Evolutionary conservation across 2,329 filamentous ascomycete species (phyloP).

Genomic region (Fusarium equiseti): DNA sequence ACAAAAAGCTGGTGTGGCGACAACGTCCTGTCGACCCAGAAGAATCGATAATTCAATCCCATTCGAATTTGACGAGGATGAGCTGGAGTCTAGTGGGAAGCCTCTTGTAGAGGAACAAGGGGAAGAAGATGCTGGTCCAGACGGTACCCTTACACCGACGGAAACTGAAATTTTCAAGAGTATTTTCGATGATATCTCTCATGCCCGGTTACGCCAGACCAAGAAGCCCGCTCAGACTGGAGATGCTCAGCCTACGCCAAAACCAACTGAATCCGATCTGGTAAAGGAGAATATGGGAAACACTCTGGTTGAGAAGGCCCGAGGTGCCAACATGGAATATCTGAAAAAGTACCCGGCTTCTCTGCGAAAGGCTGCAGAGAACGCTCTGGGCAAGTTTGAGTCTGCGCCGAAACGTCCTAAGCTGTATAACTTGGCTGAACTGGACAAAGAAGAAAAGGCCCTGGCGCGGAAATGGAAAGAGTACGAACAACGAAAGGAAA

Average conservation of each 20-base stretch:
- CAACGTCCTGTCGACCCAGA: conserved; percentile 17
- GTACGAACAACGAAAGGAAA: conserved; percentile 55
- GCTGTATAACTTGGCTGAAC: conserved; percentile 45
- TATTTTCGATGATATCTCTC: conserved; percentile 62
- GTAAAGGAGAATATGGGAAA: conserved; percentile 32
- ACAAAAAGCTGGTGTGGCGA: conserved; percentile 41
- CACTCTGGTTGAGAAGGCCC: conserved; percentile 52
- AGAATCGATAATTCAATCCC: conserved; percentile 59
- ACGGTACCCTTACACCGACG: conserved; percentile 67
- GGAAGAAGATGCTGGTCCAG: conserved; percentile 3
- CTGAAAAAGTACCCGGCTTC: conserved; percentile 55
- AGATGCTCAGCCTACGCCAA: conserved; percentile 1
- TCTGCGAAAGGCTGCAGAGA: conserved; percentile 56
- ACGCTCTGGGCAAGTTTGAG: conserved; percentile 56
- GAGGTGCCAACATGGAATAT: conserved; percentile 51
- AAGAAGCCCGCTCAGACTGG: conserved; percentile 35
- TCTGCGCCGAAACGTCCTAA: conserved; percentile 46
- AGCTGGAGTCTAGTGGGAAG: conserved; percentile 43
- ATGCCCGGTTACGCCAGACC: conserved; percentile 51
- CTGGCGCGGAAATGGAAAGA: conserved; percentile 52
- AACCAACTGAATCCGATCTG: neutral
- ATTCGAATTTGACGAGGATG: conserved; percentile 64
- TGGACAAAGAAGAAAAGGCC: conserved; percentile 50
- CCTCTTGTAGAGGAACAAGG: neutral
- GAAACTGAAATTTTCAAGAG: conserved; percentile 71